These are phyloP conservation scores for Pyrenophora graminea DNA, from an alignment of 2,329 filamentous ascomycete genomes.

Conservation along the genomic window DNA sequence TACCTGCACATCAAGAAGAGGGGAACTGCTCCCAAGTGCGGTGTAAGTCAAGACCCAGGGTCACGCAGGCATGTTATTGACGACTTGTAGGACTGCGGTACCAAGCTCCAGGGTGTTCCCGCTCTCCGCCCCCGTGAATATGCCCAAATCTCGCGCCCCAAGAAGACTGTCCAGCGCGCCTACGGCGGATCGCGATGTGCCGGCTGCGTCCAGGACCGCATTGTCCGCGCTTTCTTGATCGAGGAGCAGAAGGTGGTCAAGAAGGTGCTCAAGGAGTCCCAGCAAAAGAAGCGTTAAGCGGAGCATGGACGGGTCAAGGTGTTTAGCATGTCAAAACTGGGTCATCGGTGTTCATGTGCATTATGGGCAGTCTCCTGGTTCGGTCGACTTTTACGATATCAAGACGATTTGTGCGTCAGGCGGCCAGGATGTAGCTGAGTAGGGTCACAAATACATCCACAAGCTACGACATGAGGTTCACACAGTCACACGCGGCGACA, in stretches of 20 bases:
- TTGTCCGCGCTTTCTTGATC: slow-evolving; percentile 97
- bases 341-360: slow-evolving; percentile 50
- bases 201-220: slow-evolving; percentile 97
- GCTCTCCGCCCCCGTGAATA: slow-evolving; percentile 99
- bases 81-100: slow-evolving; percentile 82
- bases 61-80: slow-evolving; percentile 15
- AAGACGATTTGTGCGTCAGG: slow-evolving; percentile 44
- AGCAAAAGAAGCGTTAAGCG: slow-evolving; percentile 69
- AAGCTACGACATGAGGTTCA: slow-evolving; percentile 26
- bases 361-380: slow-evolving; percentile 48
- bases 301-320: slow-evolving; percentile 29
- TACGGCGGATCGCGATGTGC: slow-evolving; percentile 97
- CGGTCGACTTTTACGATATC: slow-evolving; percentile 46
- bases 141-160: slow-evolving; percentile 92
- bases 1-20: slow-evolving; percentile 99
- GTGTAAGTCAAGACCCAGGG: slow-evolving; percentile 37
- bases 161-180: slow-evolving; percentile 99
- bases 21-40: slow-evolving; percentile 94
- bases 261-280: slow-evolving; percentile 99
- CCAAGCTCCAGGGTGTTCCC: slow-evolving; percentile 95
- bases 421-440: slow-evolving; percentile 42
- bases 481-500: neutral
- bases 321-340: slow-evolving; percentile 44
- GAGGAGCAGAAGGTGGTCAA: slow-evolving; percentile 99
- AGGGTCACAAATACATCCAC: slow-evolving; percentile 43